A percentile compares a stretch with the other conserved stretches of the same genome.
phyloP scores from a whole-genome alignment of 169 alveolate species.

The Plasmodium inui region DNA sequence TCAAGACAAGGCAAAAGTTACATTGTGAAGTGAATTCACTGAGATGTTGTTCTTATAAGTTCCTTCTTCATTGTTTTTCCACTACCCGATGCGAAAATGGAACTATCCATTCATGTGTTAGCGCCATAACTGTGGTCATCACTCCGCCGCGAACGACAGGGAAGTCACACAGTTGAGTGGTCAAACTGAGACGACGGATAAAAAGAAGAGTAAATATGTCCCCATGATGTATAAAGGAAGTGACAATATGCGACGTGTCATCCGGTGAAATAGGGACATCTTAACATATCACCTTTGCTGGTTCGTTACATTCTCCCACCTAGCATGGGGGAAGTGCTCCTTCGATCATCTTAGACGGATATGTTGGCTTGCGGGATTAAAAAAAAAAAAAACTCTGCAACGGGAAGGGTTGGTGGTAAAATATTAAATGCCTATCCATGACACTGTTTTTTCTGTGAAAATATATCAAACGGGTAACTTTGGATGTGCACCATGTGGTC shows the following conservation, averaged over 20 bases:
- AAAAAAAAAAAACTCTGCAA: background rate
- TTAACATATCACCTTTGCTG: background rate
- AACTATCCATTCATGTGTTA: background rate
- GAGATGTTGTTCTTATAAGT: background rate
- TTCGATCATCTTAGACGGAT: background rate
- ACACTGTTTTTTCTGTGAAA: background rate
- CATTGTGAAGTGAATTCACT: background rate
- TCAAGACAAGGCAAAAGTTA: background rate
- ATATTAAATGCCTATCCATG: background rate
- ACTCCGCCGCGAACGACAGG: background rate
- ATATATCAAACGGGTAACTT: background rate
- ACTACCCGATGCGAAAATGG: background rate
- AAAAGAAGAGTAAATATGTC: background rate
- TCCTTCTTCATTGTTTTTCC: background rate
- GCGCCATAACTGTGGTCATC: background rate
- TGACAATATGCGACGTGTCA: background rate
- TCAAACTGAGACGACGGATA: background rate
- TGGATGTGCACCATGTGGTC: background rate
- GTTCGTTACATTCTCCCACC: background rate
- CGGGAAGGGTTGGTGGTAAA: background rate
- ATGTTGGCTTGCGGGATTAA: background rate
- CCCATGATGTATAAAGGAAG: background rate
- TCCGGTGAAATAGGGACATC: background rate
- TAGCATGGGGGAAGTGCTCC: background rate
- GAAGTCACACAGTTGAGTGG: background rate